phyloP scores from a whole-genome alignment of 2,329 filamentous ascomycete genomes.

The Aspergillus sp. region DNA sequence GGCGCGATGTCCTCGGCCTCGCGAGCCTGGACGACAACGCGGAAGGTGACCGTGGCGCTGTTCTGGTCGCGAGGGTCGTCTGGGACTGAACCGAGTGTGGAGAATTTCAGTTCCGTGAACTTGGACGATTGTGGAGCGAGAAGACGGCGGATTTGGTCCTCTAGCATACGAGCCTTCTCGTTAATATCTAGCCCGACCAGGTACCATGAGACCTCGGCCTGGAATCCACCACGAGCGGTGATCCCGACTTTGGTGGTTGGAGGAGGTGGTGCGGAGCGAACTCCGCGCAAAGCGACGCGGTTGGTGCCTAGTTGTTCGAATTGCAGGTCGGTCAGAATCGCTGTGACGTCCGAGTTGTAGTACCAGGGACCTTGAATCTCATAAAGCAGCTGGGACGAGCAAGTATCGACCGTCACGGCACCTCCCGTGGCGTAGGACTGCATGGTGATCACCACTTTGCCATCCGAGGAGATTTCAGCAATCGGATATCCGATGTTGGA shows the following conservation, averaged over 20 bases:
- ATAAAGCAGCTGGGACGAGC: slow-evolving; percentile 54
- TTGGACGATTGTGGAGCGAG: slow-evolving; percentile 35
- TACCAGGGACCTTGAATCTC: slow-evolving; percentile 58
- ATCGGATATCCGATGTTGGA: slow-evolving; percentile 49
- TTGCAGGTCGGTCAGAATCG: slow-evolving; percentile 50
- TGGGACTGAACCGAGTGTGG: slow-evolving; percentile 28
- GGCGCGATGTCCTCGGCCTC: slow-evolving; percentile 36
- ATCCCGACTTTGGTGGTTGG: slow-evolving; percentile 53
- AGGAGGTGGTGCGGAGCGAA: slow-evolving; percentile 45
- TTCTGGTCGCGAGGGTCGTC: slow-evolving; percentile 42
- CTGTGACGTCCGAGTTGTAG: slow-evolving; percentile 58
- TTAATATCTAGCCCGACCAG: slow-evolving; percentile 47
- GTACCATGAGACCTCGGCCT: slow-evolving; percentile 48
- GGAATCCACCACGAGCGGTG: slow-evolving; percentile 48
- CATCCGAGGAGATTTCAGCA: slow-evolving; percentile 44
- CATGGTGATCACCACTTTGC: slow-evolving; percentile 46
- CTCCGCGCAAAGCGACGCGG: slow-evolving; percentile 51
- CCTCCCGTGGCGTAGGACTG: slow-evolving; percentile 41
- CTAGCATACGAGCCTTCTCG: slow-evolving; percentile 49
- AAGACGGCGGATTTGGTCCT: slow-evolving; percentile 43
- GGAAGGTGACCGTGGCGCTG: slow-evolving; percentile 42
- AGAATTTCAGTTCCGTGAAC: slow-evolving; percentile 32
- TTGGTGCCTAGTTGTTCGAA: slow-evolving; percentile 53
- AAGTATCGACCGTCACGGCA: slow-evolving; percentile 50
- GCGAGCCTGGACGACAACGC: slow-evolving; percentile 48